Conservation (phyloP, 2,329 filamentous ascomycete genomes). For the Scortechinia acanthostroma region DNA sequence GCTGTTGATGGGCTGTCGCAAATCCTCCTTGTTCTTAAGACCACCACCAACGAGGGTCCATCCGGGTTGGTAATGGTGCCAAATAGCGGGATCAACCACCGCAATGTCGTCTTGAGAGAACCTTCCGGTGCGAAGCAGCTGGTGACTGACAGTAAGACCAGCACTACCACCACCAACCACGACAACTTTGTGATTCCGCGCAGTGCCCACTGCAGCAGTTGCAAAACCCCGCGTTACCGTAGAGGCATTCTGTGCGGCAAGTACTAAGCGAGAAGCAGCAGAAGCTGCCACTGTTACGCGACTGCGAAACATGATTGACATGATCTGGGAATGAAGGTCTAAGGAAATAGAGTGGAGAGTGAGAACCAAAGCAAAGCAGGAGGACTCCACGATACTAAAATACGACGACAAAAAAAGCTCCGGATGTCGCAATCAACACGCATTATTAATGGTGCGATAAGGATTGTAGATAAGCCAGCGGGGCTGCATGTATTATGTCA, state of each 20-base stretch:
- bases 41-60: slow-evolving; percentile 66
- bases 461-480: too few species aligned
- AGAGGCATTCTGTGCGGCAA: slow-evolving; percentile 6
- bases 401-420: too few species aligned
- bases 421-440: too few species aligned
- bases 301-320: slow-evolving; percentile 16
- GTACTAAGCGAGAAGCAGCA: slow-evolving; percentile 8
- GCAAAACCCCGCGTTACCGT: slow-evolving; percentile 12
- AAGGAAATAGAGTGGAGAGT: too few species aligned
- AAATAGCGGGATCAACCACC: slow-evolving; percentile 52
- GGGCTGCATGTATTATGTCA: too few species aligned
- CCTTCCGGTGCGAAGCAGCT: slow-evolving; percentile 51
- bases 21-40: slow-evolving; percentile 52
- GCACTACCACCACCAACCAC: slow-evolving; percentile 62
- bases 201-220: slow-evolving; percentile 16
- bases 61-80: slow-evolving; percentile 64
- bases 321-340: too few species aligned
- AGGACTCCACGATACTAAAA: too few species aligned
- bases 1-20: slow-evolving; percentile 37
- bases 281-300: slow-evolving; percentile 12
- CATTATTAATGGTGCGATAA: too few species aligned
- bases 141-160: slow-evolving; percentile 59
- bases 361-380: too few species aligned
- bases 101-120: slow-evolving; percentile 55
- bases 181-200: slow-evolving; percentile 52